Evolutionary conservation across 805 yeast genomes (phyloP), one percentile per base, ranked within the genome.

Genomic region (Komagataella phaffii): DNA sequence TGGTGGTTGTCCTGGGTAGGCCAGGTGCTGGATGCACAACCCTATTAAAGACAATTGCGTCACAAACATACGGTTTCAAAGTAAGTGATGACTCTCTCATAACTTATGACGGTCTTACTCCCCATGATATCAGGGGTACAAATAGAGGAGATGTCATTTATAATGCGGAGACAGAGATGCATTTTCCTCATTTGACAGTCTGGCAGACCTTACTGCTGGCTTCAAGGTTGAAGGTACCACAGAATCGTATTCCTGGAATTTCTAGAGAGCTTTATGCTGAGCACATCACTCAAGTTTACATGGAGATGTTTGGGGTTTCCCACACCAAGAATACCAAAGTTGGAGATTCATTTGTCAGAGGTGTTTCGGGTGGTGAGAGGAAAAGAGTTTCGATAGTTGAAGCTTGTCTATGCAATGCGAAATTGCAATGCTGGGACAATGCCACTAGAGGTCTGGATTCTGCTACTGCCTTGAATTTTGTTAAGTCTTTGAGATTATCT

Each of bases 401-500:
- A 58, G 73, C 52, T 48, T 59, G 73, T 14, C 58, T 70, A 24
- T 62, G 71, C 50, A 80, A 79, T 54, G 75, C 82, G 30, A 66
- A 65, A 53, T 56, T 75, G 45, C 76, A 72, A 57, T 74, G 77
- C 62, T 75, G 77, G 77, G 79, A 79, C 69, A 79, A 79, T 55
- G 76, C 83, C n/a, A 79, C 84, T 14, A 74, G 83, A 70, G 84
- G 84, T 56, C 70, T 79, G 62, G 84, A 79, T 67, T 70, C 84
- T 17, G 81, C 83, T 19, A 77, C 82, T 44, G 82, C 83, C 10
- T 65, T 76, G 55, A 81, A 78, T 58, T 78, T 77, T 54, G 72
- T 76, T 51, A 67, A 73, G 59, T 80, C 82, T 43, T 67, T 78
- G 55, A 76, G 75, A 59, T 70, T 79, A 3, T 67, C 74, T 21